Percentiles rank a stretch among this genome's conserved stretches.
phyloP scores from a whole-genome alignment of 306 rosid genomes.

The Vigna unguiculata region DNA sequence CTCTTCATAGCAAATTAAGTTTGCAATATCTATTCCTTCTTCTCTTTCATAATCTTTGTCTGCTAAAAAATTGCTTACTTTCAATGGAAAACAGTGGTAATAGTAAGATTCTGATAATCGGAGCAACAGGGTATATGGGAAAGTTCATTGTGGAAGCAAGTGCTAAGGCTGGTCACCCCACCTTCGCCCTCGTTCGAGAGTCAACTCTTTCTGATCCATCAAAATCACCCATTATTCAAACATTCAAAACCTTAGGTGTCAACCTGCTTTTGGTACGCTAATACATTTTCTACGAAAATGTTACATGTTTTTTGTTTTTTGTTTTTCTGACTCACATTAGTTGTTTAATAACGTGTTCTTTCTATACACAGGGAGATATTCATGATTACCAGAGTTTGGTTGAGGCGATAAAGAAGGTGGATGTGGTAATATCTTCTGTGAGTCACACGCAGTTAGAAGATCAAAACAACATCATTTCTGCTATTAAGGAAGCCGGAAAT shows the following conservation, averaged over 20 bases:
- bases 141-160: conserved; percentile 69
- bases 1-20: not conserved
- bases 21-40: not conserved
- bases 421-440: conserved; percentile 75
- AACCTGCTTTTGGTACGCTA: not conserved
- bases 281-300: no score
- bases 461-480: conserved; percentile 75
- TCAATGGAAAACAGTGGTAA: conserved; percentile 10
- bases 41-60: not conserved
- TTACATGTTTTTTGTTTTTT: no score
- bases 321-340: no score
- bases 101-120: conserved; percentile 60
- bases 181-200: not conserved
- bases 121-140: conserved; percentile 70
- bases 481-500: conserved; percentile 80
- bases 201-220: not conserved
- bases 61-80: not conserved
- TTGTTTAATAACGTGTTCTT: not conserved
- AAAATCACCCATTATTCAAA: not conserved
- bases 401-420: conserved; percentile 71
- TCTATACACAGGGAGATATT: conserved; percentile 6
- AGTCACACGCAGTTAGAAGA: conserved; percentile 54
- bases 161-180: conserved; percentile 2
- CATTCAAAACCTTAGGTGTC: not conserved
- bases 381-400: not conserved